phyloP scores from a whole-genome alignment of 225 moss, liverwort and hornwort species.

The Straminergon stramineum region DNA sequence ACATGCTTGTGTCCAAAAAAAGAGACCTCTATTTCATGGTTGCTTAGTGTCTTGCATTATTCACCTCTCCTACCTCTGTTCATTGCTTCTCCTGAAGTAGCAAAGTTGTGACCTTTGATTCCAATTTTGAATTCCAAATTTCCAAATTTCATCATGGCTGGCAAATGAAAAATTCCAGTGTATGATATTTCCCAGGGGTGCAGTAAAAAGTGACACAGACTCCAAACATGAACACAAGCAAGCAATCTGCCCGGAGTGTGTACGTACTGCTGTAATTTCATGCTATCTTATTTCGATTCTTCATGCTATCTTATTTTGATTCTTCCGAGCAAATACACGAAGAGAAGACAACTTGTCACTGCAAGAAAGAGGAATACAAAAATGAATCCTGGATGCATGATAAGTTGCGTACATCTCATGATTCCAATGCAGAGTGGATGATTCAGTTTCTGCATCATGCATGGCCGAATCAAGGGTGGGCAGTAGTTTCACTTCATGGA shows the following conservation, averaged over 20 bases:
- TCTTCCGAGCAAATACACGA: not conserved
- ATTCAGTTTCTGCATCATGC: not conserved
- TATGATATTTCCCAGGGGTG: not conserved
- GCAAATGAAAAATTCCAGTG: not conserved
- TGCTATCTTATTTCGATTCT: not conserved
- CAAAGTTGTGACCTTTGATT: not conserved
- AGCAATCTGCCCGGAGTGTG: not conserved
- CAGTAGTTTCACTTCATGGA: not conserved
- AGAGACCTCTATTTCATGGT: not conserved
- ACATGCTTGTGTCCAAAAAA: not conserved
- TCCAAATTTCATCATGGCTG: not conserved
- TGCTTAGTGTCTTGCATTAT: not conserved
- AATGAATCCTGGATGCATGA: not conserved
- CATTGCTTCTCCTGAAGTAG: too few species aligned
- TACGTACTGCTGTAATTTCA: too few species aligned
- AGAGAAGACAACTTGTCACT: not conserved
- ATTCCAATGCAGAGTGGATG: not conserved
- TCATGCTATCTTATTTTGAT: not conserved
- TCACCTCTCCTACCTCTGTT: not conserved
- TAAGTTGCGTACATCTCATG: not conserved
- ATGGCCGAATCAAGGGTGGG: not conserved
- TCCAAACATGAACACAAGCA: not conserved
- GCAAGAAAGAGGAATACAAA: not conserved
- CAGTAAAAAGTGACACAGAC: not conserved
- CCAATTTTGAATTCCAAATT: not conserved